These are phyloP conservation scores for Cryphonectria radicalis DNA, from an alignment of 2,329 filamentous ascomycete species.

Conservation along the genomic window DNA sequence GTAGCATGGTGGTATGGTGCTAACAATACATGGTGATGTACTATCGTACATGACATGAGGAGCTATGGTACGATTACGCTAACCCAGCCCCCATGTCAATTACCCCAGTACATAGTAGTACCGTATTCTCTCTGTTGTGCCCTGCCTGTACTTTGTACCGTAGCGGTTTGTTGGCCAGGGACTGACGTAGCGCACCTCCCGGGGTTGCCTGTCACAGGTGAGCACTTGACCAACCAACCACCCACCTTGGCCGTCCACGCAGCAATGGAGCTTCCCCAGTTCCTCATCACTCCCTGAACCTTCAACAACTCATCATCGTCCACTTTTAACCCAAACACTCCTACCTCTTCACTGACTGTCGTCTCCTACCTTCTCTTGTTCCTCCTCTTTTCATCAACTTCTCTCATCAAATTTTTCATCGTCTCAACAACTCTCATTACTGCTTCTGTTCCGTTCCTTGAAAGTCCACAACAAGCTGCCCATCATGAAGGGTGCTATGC, in stretches of 20 bases:
- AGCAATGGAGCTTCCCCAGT: constrained; percentile 24
- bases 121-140: constrained; percentile 7
- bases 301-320: constrained; percentile 11
- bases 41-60: neutral
- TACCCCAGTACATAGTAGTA: neutral
- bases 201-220: constrained; percentile 17
- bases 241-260: neutral
- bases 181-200: constrained; percentile 20
- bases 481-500: constrained; percentile 83
- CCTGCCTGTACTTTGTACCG: neutral
- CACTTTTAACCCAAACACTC: constrained; percentile 5
- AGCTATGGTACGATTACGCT: neutral
- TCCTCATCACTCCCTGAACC: constrained; percentile 5
- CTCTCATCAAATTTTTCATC: constrained; percentile 9
- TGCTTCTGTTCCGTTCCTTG: neutral
- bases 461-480: constrained; percentile 37
- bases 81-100: constrained; percentile 6
- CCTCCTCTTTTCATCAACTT: constrained; percentile 11
- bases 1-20: too few species aligned
- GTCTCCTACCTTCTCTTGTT: constrained; percentile 11
- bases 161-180: constrained; percentile 5
- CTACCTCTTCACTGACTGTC: constrained; percentile 8
- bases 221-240: constrained; percentile 18
- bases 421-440: constrained; percentile 3
- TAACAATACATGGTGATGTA: neutral